Evolutionary conservation across 192 early-diverging fungal genomes (phyloP).

Genomic region (Mycoemilia scoparia): DNA sequence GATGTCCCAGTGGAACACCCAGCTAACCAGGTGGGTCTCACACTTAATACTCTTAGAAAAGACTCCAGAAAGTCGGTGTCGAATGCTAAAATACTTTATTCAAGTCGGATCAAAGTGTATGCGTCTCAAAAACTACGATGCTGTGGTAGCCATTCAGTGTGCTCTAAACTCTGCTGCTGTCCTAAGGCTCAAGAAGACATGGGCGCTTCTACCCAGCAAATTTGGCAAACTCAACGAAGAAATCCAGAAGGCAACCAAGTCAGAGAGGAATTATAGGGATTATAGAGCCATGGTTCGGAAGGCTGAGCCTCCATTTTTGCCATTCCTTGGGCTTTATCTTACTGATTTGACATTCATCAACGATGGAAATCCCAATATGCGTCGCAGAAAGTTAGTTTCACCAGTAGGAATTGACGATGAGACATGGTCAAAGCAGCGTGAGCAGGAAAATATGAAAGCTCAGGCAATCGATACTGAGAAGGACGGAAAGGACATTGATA

Average conservation of each 20-base stretch:
- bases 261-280: constrained; percentile 44
- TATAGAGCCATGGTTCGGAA: constrained; percentile 28
- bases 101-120: constrained; percentile 44
- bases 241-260: constrained; percentile 35
- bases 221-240: constrained; percentile 42
- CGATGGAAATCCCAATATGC: constrained; percentile 73
- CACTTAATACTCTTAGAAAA: constrained; percentile 49
- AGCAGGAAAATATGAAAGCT: too few relatives aligned
- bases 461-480: too few relatives aligned
- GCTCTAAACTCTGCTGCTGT: constrained; percentile 57
- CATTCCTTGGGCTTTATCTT: constrained; percentile 63
- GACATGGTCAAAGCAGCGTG: too few relatives aligned
- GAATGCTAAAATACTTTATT: constrained; percentile 58
- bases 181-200: constrained; percentile 47
- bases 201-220: constrained; percentile 45
- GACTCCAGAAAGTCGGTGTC: constrained; percentile 51
- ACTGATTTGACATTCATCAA: constrained; percentile 72
- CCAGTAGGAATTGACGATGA: too few relatives aligned
- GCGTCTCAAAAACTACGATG: constrained; percentile 48
- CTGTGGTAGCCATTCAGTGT: constrained; percentile 57
- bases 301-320: constrained; percentile 45
- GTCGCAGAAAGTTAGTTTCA: too few relatives aligned
- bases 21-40: constrained; percentile 61
- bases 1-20: constrained; percentile 51
- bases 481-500: constrained; percentile 14